Evolutionary conservation across 352 stramenopile species (phyloP).

Genomic region (Globisporangium canariense): DNA sequence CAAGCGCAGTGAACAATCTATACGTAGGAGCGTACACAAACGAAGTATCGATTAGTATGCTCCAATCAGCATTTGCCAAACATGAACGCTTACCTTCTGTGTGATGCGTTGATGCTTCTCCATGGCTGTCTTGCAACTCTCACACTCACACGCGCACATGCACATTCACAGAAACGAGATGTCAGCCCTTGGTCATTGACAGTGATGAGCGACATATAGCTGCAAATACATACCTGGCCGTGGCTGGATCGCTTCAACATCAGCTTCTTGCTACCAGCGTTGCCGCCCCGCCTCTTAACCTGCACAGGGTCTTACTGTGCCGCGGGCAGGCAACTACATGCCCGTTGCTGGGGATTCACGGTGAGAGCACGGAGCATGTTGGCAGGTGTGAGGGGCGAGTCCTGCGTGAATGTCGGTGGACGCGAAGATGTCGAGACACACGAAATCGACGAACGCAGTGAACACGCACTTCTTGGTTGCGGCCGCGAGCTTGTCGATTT

Average conservation of each 20-base stretch:
- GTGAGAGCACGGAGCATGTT: conserved; percentile 14
- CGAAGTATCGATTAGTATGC: background rate
- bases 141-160: background rate
- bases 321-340: background rate
- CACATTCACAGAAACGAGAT: background rate
- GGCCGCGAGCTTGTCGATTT: too few species aligned
- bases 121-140: background rate
- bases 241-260: background rate
- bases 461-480: too few species aligned
- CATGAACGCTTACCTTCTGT: background rate
- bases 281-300: background rate
- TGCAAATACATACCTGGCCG: background rate
- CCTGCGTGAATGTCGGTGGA: too few species aligned
- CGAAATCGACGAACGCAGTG: too few species aligned
- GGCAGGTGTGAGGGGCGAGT: too few species aligned
- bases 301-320: background rate
- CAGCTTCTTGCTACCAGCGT: background rate
- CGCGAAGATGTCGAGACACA: too few species aligned
- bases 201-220: too few species aligned
- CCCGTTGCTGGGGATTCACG: too few species aligned
- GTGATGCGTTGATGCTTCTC: background rate
- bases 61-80: background rate
- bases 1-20: background rate
- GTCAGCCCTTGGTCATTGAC: background rate
- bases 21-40: background rate